Percentiles rank a stretch among this genome's conserved stretches.
phyloP scores from a whole-genome alignment of 2,329 filamentous ascomycete genomes.

The Alternaria alternata region DNA sequence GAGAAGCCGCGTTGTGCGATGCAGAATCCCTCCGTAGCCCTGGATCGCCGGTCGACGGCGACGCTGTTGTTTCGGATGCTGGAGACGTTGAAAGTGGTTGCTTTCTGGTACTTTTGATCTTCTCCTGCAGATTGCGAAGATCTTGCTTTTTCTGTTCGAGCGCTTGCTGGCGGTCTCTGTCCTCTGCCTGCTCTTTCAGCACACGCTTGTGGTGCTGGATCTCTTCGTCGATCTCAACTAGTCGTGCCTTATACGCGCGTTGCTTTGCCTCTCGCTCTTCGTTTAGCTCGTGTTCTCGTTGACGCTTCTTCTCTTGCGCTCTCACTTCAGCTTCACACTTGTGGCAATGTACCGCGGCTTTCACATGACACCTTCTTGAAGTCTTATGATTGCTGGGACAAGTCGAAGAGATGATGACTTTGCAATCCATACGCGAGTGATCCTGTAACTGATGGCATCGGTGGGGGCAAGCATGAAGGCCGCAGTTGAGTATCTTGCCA shows the following conservation, averaged over 20 bases:
- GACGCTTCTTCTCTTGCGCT: slow-evolving; percentile 54
- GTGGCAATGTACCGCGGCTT: slow-evolving; percentile 53
- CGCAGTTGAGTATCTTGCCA: slow-evolving; percentile 62
- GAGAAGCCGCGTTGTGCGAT: neutral
- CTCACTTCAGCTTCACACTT: slow-evolving; percentile 63
- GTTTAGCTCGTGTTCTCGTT: slow-evolving; percentile 63
- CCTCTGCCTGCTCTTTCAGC: slow-evolving; percentile 56
- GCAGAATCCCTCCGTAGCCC: neutral
- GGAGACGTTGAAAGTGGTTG: neutral
- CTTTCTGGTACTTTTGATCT: slow-evolving; percentile 7
- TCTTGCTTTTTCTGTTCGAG: slow-evolving; percentile 60
- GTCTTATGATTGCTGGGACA: slow-evolving; percentile 64
- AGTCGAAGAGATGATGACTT: slow-evolving; percentile 51
- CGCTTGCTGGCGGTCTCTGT: slow-evolving; percentile 54
- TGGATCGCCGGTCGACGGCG: neutral
- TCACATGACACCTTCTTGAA: slow-evolving; percentile 57
- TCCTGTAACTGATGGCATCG: slow-evolving; percentile 70
- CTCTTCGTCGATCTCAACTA: slow-evolving; percentile 64
- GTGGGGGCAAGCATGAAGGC: slow-evolving; percentile 65
- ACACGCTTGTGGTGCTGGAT: slow-evolving; percentile 58
- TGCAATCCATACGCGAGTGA: slow-evolving; percentile 65
- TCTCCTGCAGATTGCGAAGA: slow-evolving; percentile 52
- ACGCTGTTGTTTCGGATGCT: neutral
- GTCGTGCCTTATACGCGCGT: slow-evolving; percentile 54
- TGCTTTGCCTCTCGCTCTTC: slow-evolving; percentile 56